Evolutionary conservation across 352 stramenopile genomes (phyloP), one percentile per base, ranked within the genome.

Genomic region (Globisporangium nagaii): DNA sequence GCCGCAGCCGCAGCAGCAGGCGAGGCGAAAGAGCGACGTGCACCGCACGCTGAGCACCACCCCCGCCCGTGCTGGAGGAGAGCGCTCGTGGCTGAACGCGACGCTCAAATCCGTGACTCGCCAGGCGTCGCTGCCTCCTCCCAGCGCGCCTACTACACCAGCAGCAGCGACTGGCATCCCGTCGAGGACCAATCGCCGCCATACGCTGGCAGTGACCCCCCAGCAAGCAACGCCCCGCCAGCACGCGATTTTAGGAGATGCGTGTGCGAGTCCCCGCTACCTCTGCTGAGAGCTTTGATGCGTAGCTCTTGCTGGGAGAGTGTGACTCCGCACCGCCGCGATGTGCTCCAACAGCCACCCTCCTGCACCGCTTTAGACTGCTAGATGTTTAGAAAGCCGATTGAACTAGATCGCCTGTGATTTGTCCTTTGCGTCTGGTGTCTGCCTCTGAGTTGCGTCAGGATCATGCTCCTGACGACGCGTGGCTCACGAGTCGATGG

Each of bases 171-270:
- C 24, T 5, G 40, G 51, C 25, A 58, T 58, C 30, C 39, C 51
- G 5, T 57, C 50, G 19, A 15, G 13, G 17, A 25, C 34, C 9
- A 55, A 44, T 10, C 54, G 44, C n/a, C 54, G 54, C 3, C 44
- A 55, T 9, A 49, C 54, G 11, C 41, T 24, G 17, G 30, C 51
- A n/a, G n/a, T n/a, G n/a, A 10, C 20, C 30, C 12, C 34, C 30
- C 35, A 44, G 17, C 54, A 55, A 61, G 36, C 54, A 36, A n/a
- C 55, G 45, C 13, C 45, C 45, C 20, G 42, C 24, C 19, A 56
- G 36, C 36, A 61, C 36, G 36, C 46, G 45, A 19, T 55, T 61
- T 25, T 50, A 12, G 37, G 15, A 25, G n/a, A n/a, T n/a, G n/a
- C n/a, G n/a, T n/a, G n/a, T n/a, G n/a, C n/a, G n/a, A n/a, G n/a